Percentiles rank a stretch among this genome's conserved stretches.
These are phyloP conservation scores for Pythium monospermum DNA, from an alignment of 352 stramenopile genomes.

Conservation along the genomic window DNA sequence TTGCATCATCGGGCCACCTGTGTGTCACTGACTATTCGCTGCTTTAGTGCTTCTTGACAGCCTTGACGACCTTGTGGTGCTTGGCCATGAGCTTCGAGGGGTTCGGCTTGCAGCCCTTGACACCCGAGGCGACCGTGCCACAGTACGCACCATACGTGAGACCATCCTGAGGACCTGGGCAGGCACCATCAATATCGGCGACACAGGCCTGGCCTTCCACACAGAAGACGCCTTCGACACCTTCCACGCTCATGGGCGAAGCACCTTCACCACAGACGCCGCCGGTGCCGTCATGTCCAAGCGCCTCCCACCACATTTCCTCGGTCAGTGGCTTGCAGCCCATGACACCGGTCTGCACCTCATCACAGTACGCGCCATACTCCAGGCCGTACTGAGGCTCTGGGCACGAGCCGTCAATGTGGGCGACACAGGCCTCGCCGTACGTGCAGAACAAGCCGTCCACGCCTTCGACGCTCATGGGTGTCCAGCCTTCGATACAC, in stretches of 20 bases:
- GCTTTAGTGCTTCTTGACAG: no score
- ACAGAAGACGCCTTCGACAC: slow-evolving; percentile 19
- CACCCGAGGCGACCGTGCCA: background rate
- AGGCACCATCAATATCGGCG: background rate
- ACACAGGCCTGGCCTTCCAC: slow-evolving; percentile 14
- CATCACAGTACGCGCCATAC: background rate
- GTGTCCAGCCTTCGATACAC: background rate
- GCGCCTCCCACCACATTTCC: no score
- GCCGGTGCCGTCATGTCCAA: no score
- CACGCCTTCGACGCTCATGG: slow-evolving; percentile 15
- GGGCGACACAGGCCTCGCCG: slow-evolving; percentile 9
- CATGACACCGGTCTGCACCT: background rate
- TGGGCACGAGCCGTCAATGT: background rate
- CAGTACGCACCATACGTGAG: background rate
- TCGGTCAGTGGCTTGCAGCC: background rate
- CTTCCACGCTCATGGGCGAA: slow-evolving; percentile 11
- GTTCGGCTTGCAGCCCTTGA: background rate
- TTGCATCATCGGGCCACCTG: no score
- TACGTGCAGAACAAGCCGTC: slow-evolving; percentile 17
- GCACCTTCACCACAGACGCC: no score
- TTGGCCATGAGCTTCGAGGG: background rate
- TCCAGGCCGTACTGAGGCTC: background rate
- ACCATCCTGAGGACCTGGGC: background rate
- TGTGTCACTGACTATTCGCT: no score
- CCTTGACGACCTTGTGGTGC: no score